Evolutionary conservation across 1,284 basidiomycete species (phyloP), one percentile per base, ranked within the genome.

Genomic region (Xanthoconium separans): DNA sequence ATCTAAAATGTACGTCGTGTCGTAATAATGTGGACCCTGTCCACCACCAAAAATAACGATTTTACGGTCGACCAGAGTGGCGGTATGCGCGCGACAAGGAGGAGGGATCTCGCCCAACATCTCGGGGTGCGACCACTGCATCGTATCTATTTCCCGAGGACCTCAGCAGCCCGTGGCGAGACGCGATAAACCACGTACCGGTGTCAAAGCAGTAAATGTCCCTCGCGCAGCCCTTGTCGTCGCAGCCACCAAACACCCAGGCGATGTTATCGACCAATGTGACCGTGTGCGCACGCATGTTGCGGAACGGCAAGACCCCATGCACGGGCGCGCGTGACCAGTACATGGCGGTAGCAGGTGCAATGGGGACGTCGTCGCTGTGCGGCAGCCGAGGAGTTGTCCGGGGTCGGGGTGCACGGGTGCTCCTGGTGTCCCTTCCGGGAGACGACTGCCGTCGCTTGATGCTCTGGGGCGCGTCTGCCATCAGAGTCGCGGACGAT

Each of bases 191-290:
- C 3, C 7, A 71, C 82, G 59, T 54, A 89, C 89, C 89, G 3
- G 84, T 91, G 70, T 96, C 92, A 64, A 95, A 93, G 61, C 85
- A 91, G 65, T 89, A 92, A 2, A 95, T 79, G 50, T 93, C 91
- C 58, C 81, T 81, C 73, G 83, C 88, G 58, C 84, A 88, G 10
- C 83, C 84, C 62, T 81, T 84, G 57, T 89, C 88, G 58, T 95
- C 93, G 58, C 91, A 92, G 1, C 94, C 94, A 7, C 94, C 94
- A 64, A 96, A 89, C 31, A 96, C 65, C 91, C 93, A 97, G 1
- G 90, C 88, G 24, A 83, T 75, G 51, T 86, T 83, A 55, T 93
- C 92, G 22, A 94, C 85, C 36, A 96, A 75, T 2, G 89, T 95
- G 44, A 89, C 87, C 9, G 83, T 92, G 68, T 95, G 93, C 2